These are phyloP conservation scores for Candida orba DNA, from an alignment of 805 yeast species.

Conservation along the genomic window DNA sequence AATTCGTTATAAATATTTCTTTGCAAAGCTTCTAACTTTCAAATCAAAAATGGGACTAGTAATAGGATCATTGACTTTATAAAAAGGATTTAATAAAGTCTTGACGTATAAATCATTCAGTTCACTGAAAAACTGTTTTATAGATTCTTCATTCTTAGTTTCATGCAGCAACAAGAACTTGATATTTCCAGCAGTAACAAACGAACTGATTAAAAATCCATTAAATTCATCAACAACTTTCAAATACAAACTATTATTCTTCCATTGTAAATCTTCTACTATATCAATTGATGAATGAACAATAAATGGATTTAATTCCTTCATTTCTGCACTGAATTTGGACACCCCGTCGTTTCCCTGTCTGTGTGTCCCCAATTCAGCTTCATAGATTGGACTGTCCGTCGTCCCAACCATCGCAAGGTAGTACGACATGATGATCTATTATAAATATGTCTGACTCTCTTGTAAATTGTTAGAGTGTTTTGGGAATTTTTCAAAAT, in stretches of 20 bases:
- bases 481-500: too few relatives aligned
- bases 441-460: conserved; percentile 2
- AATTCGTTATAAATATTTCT: conserved; percentile 55
- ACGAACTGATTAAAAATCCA: conserved; percentile 76
- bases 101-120: conserved; percentile 85
- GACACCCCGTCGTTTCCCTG: conserved; percentile 54
- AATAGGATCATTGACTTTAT: conserved; percentile 67
- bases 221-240: conserved; percentile 82
- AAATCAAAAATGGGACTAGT: conserved; percentile 68
- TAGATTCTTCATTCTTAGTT: conserved; percentile 53
- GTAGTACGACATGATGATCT: conserved; percentile 61
- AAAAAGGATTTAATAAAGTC: conserved; percentile 80
- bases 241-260: conserved; percentile 52
- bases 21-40: conserved; percentile 62
- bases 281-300: conserved; percentile 85
- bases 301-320: conserved; percentile 80
- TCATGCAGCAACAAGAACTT: conserved; percentile 72
- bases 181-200: conserved; percentile 80
- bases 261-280: conserved; percentile 89
- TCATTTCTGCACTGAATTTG: conserved; percentile 45
- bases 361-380: conserved; percentile 73
- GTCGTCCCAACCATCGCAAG: conserved; percentile 81
- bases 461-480: too few relatives aligned
- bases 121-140: conserved; percentile 78
- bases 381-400: conserved; percentile 82